Base-by-base conservation (phyloP, 345 rosid genomes). In the Aquilaria sinensis region DNA sequence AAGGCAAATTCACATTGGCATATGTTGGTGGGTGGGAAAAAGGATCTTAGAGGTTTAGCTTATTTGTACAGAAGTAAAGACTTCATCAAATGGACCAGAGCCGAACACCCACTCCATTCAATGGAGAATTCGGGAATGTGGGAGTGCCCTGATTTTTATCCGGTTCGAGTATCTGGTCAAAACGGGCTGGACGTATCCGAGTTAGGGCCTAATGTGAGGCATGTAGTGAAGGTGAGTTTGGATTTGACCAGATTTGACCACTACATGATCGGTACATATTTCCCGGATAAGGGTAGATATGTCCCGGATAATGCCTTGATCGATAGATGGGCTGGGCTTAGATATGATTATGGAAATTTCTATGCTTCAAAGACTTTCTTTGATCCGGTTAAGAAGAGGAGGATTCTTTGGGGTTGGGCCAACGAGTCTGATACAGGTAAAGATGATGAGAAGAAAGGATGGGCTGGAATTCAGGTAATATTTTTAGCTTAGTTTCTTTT, bases 91-190 rank as follows among this genome's bases (percentile, higher is more conserved):
- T 94, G 96, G 97, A 66, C 60, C n/a, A 82, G 81, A 74, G 83
- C 86, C 4, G 61, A 74, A 45, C 88, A 81, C 56, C 96, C 96
- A 0, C 10, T 90, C 0, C 92, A 94, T 55, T 70, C 87, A 0
- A 54, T 41, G 29, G 41, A 62, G 0, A 53, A 61, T 0, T 78
- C 95, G 6, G 96, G 93, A 9, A 81, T 78, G 87, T 90, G 88
- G 92, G 99, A 94, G 55, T 93, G 98, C 72, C 97, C 89, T 0
- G 97, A 93, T 64, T 86, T 93, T 53, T 93, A 57, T 51, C 92
- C 99, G 4, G 90, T 88, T 56, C 53, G 78, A 5, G 2, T 10
- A 5, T 12, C 56, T 9, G 41, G 34, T 4, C 9, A 61, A 57
- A 67, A 68, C 7, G 96, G 96, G n/a, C 48, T 86, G 81, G 96